Base-by-base conservation (phyloP, 2,329 filamentous ascomycete genomes). In the Colletotrichum spaethianum region DNA sequence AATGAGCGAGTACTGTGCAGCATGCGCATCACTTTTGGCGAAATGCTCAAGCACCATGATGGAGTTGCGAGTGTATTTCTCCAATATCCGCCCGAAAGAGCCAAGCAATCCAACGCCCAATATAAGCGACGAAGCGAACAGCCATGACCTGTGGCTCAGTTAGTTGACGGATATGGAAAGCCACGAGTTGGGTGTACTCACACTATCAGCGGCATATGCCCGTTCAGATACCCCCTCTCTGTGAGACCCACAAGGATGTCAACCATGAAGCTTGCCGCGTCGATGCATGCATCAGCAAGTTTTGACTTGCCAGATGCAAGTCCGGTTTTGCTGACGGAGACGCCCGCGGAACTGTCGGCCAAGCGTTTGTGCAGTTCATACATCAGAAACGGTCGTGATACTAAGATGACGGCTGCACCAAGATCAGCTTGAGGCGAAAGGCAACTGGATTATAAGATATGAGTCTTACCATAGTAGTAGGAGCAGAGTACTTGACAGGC, bases 381-480 rank as follows among this genome's bases (percentile, higher is more conserved):
- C 86, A 89, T 88, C 8, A 89, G 80, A 62, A 89, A 89, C 0
- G 87, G 87, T 1, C 87, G 80, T 0, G 87, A 87, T 0, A 89
- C 86, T 3, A 89, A 81, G 81, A 89, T 89, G n/a, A 89, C 87
- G 0, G 86, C 85, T 74, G 9, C 12, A 6, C 7, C 16, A 38
- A 3, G 16, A 42, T 71, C 9, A 74, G 46, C 55, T 18, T n/a
- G 8, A 36, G 26, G 2, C 11, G 8, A 14, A 5, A 4, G 4
- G 2, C 16, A 7, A 31, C 31, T 8, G 3, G 6, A 11, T 3
- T 14, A 8, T 8, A 4, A 12, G 7, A 20, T 4, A 1, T 14
- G 20, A 61, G 4, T 55, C 63, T 59, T 18, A 74, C 73, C 68
- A 70, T 89, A 89, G 76, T 89, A 88, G 67, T 89, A 89, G 1